These are phyloP conservation scores for Globisporangium perplexum DNA, from an alignment of 352 stramenopile species.

Conservation along the genomic window DNA sequence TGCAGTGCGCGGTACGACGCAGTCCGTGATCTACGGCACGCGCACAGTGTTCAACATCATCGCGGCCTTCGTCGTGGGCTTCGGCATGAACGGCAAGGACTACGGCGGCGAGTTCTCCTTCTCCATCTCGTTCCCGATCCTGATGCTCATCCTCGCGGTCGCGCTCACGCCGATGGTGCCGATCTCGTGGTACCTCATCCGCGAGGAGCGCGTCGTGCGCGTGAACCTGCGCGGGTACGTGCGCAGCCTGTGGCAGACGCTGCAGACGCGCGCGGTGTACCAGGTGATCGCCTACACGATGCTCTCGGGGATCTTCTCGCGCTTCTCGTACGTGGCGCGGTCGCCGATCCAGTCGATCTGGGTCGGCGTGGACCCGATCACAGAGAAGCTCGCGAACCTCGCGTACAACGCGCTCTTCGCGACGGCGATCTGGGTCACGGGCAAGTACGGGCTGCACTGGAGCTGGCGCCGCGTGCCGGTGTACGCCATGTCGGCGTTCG, in stretches of 20 bases:
- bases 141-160: constrained; percentile 20
- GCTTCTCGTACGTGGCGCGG: constrained; percentile 7
- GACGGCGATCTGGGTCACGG: constrained; percentile 31
- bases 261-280: constrained; percentile 17
- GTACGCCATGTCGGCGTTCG: constrained; percentile 18
- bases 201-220: constrained; percentile 4
- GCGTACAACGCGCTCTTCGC: constrained; percentile 18
- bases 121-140: constrained; percentile 21
- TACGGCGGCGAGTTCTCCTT: constrained; percentile 36
- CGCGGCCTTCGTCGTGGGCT: constrained; percentile 12
- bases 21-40: constrained; percentile 18
- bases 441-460: constrained; percentile 42
- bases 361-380: constrained; percentile 28
- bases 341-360: constrained; percentile 32
- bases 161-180: constrained; percentile 10
- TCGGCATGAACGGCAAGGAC: constrained; percentile 24
- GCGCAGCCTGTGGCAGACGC: constrained; percentile 4
- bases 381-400: constrained; percentile 29
- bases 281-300: constrained; percentile 21
- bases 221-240: constrained; percentile 6
- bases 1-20: constrained; percentile 22
- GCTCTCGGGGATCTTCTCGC: constrained; percentile 11
- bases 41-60: constrained; percentile 17
- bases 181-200: constrained; percentile 19
- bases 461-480: constrained; percentile 53